Conservation (phyloP, 2,329 filamentous ascomycete species). For the Hypoxylon sp. region DNA sequence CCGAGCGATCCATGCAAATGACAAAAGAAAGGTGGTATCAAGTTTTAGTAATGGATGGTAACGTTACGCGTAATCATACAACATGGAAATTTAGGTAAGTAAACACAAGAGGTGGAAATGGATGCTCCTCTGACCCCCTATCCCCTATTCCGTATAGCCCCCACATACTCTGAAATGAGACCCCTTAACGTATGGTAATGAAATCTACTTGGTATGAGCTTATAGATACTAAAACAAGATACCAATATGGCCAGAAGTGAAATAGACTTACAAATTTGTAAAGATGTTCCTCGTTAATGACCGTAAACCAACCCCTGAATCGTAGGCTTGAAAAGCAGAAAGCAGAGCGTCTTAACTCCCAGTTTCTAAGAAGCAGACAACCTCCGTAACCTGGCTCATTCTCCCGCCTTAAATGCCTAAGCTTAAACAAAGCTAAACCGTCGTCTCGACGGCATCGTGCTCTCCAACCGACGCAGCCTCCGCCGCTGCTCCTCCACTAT, state of each 20-base stretch:
- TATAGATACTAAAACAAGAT: not conserved
- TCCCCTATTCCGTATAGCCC: constrained; percentile 6
- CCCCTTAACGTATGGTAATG: constrained; percentile 2
- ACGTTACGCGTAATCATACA: constrained; percentile 18
- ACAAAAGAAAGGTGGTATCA: constrained; percentile 34
- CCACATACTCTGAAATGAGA: constrained; percentile 18
- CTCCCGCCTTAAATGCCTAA: not conserved
- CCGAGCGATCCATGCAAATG: constrained; percentile 12
- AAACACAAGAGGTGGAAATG: constrained; percentile 15
- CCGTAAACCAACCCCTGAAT: constrained; percentile 11
- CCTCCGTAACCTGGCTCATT: not conserved
- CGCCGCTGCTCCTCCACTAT: constrained; percentile 41
- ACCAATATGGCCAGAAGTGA: not conserved
- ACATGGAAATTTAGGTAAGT: constrained; percentile 12
- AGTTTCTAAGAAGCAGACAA: constrained; percentile 1
- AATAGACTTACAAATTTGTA: constrained; percentile 19
- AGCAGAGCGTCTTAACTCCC: not conserved
- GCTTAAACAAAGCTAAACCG: constrained; percentile 39
- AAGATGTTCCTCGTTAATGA: not conserved
- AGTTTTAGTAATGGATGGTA: constrained; percentile 18
- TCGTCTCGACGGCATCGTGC: constrained; percentile 20
- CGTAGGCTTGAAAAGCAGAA: constrained; percentile 1
- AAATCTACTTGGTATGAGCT: constrained; percentile 14
- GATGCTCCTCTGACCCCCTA: constrained; percentile 5
- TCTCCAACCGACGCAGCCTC: constrained; percentile 31